These are phyloP conservation scores for Mycena floridula DNA, from an alignment of 768 basidiomycete genomes.

Conservation along the genomic window DNA sequence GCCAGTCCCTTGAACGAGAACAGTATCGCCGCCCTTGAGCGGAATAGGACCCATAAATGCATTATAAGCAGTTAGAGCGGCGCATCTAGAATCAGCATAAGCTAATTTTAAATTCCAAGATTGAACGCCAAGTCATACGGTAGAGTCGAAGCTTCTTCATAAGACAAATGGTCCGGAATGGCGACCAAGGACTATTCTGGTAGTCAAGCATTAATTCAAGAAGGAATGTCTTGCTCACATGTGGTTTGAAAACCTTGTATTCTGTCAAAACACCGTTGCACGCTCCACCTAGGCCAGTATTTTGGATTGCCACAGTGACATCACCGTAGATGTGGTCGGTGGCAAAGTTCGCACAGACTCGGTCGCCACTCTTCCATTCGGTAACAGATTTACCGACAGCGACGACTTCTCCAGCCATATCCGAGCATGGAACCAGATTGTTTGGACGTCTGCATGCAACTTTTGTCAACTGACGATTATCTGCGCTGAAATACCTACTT, in stretches of 20 bases:
- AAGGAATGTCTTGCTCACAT: conserved; percentile 20
- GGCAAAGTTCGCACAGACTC: conserved; percentile 49
- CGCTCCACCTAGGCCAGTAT: conserved; percentile 37
- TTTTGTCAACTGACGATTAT: background rate
- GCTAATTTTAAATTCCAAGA: conserved; percentile 1
- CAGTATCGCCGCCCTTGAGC: conserved; percentile 41
- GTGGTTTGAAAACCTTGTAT: conserved; percentile 44
- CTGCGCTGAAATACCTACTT: conserved; percentile 15
- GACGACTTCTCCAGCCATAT: conserved; percentile 54
- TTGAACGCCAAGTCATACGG: no score
- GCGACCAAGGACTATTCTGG: conserved; percentile 22
- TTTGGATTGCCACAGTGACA: conserved; percentile 23
- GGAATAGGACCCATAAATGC: conserved; percentile 30
- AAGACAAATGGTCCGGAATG: conserved; percentile 36
- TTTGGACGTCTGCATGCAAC: background rate
- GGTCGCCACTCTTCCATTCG: conserved; percentile 49
- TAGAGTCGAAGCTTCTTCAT: conserved; percentile 41
- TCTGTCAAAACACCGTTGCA: conserved; percentile 48
- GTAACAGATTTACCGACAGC: conserved; percentile 37
- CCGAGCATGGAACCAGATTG: conserved; percentile 35
- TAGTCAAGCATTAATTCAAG: background rate
- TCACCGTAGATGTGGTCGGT: conserved; percentile 44
- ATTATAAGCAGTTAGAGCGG: conserved; percentile 46
- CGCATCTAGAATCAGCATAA: conserved; percentile 18
- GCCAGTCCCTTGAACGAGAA: conserved; percentile 39